Base-by-base conservation (phyloP, 192 early-diverging fungal species). In the Rhizoclosmatium globosum region DNA sequence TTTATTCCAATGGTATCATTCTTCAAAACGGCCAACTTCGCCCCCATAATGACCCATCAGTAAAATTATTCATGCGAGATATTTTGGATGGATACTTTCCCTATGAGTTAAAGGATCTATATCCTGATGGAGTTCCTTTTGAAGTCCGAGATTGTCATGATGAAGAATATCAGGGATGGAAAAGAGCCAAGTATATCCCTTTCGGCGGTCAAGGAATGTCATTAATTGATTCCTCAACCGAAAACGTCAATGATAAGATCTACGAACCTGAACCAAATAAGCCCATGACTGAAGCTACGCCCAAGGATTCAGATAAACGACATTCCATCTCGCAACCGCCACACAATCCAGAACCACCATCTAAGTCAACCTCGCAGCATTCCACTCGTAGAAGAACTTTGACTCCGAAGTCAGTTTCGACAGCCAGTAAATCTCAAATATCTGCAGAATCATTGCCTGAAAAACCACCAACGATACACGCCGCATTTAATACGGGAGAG, bases 61-160 rank as follows among this genome's bases (percentile, higher is more conserved):
- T 80, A 21, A 15, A 70, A 3, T 4, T 45, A 46, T 86, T 86
- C 53, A 68, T 83, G 80, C 41, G 75, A 23, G 85, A 86, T 69
- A 60, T 86, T 53, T 15, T 79, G 41, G 85, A 86, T 42, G 82
- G 85, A 15, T 86, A 80, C 72, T 86, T 80, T 80, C 85, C 85
- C 17, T 83, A 74, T 61, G 85, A 86, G 65, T 70, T 86, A 2
- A 78, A 82, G 62, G 43, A 64, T 43, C 38, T 31, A 41, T 82
- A 77, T 70, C 85, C 85, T 50, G 85, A 86, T 11, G 85, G 85
- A n/a, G 60, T 62, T 62, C 60, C 60, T 39, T 62, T 62, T 23
- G 60, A 7, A 21, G 60, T 62, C 7, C 19, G 60, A 9, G 60
- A 62, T 23, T 62, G 7, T 39, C 60, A 62, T 39, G 60, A 62